phyloP scores from a whole-genome alignment of 1,139 yeast genomes.

The Lodderomyces margitis region DNA sequence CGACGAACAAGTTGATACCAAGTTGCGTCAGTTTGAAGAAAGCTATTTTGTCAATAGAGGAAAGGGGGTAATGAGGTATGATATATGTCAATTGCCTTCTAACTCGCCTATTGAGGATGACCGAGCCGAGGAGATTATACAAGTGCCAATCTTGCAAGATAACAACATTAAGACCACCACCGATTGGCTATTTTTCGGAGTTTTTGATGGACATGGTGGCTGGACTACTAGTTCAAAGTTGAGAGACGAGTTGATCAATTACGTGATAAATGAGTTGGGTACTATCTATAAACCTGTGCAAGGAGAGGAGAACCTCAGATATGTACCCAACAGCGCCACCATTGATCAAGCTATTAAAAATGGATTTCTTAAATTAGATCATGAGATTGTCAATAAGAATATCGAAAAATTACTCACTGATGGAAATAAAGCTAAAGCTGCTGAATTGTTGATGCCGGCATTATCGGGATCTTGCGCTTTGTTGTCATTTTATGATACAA shows the following conservation, averaged over 20 bases:
- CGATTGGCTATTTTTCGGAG: conserved; percentile 95
- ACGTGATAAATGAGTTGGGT: conserved; percentile 76
- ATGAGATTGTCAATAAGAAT: conserved; percentile 78
- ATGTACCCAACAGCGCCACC: conserved; percentile 61
- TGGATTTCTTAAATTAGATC: conserved; percentile 82
- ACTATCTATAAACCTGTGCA: conserved; percentile 58
- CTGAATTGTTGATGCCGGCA: conserved; percentile 85
- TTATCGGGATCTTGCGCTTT: conserved; percentile 94
- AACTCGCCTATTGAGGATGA: conserved; percentile 96
- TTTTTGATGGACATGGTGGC: conserved; percentile 97
- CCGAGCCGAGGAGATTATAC: conserved; percentile 80
- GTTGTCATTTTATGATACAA: conserved; percentile 81
- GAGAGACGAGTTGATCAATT: conserved; percentile 72
- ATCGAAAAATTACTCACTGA: conserved; percentile 66
- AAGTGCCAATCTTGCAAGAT: conserved; percentile 65
- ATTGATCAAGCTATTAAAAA: conserved; percentile 77
- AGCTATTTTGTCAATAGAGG: conserved; percentile 79
- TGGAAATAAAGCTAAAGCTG: conserved; percentile 59
- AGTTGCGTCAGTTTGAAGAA: conserved; percentile 74
- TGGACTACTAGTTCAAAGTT: conserved; percentile 88
- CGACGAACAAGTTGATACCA: conserved; percentile 72
- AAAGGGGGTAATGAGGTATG: conserved; percentile 90
- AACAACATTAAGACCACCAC: conserved; percentile 55
- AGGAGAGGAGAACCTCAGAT: conserved; percentile 48
- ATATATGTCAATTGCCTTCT: conserved; percentile 84